Evolutionary conservation across 108 stramenopile genomes (phyloP).

Genomic region (Cyclotella sp.): DNA sequence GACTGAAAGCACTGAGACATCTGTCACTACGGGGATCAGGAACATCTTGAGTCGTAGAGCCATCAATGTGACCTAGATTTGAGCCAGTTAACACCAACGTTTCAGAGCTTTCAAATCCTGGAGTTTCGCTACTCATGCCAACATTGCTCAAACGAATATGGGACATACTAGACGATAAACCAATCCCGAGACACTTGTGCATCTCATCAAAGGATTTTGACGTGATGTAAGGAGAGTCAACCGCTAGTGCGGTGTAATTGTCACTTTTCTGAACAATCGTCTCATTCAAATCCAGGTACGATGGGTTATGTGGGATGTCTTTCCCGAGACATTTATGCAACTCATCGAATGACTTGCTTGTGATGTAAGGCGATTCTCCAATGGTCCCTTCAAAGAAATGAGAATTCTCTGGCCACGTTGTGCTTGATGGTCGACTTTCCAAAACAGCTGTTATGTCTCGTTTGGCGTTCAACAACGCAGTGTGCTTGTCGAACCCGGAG

Average conservation of each 20-base stretch:
- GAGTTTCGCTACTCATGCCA: neutral
- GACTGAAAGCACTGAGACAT: constrained; percentile 9
- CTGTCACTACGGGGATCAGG: neutral
- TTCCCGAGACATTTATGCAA: constrained; percentile 38
- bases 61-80: neutral
- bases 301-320: constrained; percentile 19
- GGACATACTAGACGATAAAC: constrained; percentile 5
- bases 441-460: constrained; percentile 10
- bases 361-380: constrained; percentile 49
- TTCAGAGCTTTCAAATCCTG: neutral
- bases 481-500: constrained; percentile 48
- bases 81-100: neutral
- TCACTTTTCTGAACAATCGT: neutral
- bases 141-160: constrained; percentile 2
- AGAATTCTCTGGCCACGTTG: constrained; percentile 31
- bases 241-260: neutral
- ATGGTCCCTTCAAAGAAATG: constrained; percentile 36
- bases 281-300: constrained; percentile 43
- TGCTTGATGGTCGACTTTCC: constrained; percentile 25
- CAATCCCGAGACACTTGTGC: neutral
- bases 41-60: neutral
- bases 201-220: constrained; percentile 19
- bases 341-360: constrained; percentile 50
- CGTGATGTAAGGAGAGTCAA: constrained; percentile 16
- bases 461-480: constrained; percentile 19